Base-by-base conservation (phyloP, 73 alveolate species). In the Tetrahymena malaccensis region DNA sequence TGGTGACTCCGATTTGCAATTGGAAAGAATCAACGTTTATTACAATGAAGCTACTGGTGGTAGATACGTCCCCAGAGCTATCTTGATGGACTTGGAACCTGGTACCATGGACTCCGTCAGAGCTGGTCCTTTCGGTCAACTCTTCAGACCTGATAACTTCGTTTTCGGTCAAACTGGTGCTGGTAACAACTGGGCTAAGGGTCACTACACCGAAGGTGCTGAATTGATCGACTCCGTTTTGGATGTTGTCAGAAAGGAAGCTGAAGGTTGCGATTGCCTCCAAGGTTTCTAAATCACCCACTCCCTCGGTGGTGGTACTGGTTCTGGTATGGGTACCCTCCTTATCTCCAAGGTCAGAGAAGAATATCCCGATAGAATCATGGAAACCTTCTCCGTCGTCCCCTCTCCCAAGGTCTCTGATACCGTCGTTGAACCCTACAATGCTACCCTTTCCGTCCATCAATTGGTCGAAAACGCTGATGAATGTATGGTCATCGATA, bases 181-280 rank as follows among this genome's bases (percentile, higher is more conserved):
- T 10, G 99, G 99, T 84, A 99, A 99, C 99, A 99, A 99, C 98
- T 99, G 99, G 99, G 99, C 99, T 96, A 99, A 99, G 98, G 99
- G 99, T 93, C 99, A 98, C 96, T 98, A 98, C 97, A 99, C 99
- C 96, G 99, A 98, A 97, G 99, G 99, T 70, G 99, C 99, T 94
- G 99, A 98, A 94, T 97, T 98, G 94, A 98, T 98, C 95, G 99
- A 98, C 95, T 96, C 99, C 37, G 99, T 98, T 37, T 97, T 98
- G 96, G 99, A 99, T 93, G 99, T 98, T 56, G 99, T 99, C 85
- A 97, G 99, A 96, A 98, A 98, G 97, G 99, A 99, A 98, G 98
- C 99, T 93, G 99, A 99, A 95, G 99, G 99, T 57, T 97, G 99
- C 94, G 99, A 99, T 96, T 98, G 99, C 97, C 97, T 98, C 95